phyloP scores from a whole-genome alignment of 2,329 filamentous ascomycete species.

The Thelonectria discophora region DNA sequence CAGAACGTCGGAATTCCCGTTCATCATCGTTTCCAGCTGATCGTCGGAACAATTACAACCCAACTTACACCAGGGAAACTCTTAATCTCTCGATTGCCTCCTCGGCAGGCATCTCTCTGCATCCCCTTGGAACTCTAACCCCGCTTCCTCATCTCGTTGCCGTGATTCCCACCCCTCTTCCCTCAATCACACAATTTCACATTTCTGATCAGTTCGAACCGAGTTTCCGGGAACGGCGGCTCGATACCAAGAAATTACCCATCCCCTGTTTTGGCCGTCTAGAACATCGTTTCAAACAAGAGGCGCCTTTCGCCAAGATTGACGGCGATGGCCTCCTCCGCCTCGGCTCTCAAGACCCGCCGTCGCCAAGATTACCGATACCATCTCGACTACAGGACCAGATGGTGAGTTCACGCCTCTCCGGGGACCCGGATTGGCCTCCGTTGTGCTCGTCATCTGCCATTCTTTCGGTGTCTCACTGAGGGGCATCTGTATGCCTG shows the following conservation, averaged over 20 bases:
- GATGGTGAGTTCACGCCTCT: conserved; percentile 69
- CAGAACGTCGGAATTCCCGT: conserved; percentile 31
- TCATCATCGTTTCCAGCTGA: too few species aligned
- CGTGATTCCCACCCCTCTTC: conserved; percentile 12
- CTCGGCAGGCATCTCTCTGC: conserved; percentile 11
- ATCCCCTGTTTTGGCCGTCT: background rate
- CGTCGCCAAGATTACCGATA: conserved; percentile 79
- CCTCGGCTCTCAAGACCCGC: conserved; percentile 64
- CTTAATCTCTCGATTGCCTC: background rate
- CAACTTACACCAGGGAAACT: conserved; percentile 10
- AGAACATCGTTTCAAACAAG: background rate
- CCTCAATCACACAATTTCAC: conserved; percentile 1
- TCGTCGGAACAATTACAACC: background rate
- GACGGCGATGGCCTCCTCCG: conserved; percentile 29
- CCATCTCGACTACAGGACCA: conserved; percentile 81
- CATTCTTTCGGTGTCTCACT: background rate
- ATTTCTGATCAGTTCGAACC: background rate
- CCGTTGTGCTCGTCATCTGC: background rate
- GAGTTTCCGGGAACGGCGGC: too few species aligned
- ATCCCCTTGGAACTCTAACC: conserved; percentile 23
- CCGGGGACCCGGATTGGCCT: background rate
- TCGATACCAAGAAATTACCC: background rate
- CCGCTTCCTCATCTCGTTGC: conserved; percentile 6
- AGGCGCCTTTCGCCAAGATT: background rate
- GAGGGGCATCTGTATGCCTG: background rate